phyloP scores from a whole-genome alignment of 441 rosid species.

The Dalechampia spathulata region DNA sequence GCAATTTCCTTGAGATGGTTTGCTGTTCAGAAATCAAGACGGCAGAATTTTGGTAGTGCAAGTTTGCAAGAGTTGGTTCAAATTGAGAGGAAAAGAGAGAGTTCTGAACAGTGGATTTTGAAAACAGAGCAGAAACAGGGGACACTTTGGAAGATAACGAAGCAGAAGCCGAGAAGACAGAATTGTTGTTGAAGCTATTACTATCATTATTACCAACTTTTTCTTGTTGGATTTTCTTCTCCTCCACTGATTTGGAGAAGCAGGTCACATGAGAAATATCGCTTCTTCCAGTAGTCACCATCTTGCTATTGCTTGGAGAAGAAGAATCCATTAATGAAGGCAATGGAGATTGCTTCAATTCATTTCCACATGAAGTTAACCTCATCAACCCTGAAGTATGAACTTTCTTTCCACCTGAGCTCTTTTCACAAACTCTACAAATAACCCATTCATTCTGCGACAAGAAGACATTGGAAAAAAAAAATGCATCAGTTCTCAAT shows the following conservation, averaged over 20 bases:
- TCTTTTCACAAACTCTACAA: constrained; percentile 70
- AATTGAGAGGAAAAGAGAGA: constrained; percentile 14
- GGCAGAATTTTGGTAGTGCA: constrained; percentile 27
- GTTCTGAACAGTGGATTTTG: constrained; percentile 21
- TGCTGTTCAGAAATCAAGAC: constrained; percentile 38
- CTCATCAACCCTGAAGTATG: constrained; percentile 41
- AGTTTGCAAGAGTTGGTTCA: constrained; percentile 15
- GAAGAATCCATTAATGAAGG: constrained; percentile 56
- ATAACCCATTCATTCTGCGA: constrained; percentile 88
- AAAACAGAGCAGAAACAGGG: constrained; percentile 22
- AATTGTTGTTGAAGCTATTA: constrained; percentile 11
- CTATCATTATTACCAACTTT: not conserved
- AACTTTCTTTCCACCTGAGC: constrained; percentile 54
- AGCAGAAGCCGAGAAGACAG: constrained; percentile 11
- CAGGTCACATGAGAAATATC: constrained; percentile 59
- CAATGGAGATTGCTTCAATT: too few relatives aligned
- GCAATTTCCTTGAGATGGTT: constrained; percentile 34
- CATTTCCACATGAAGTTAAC: constrained; percentile 10
- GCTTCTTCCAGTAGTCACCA: constrained; percentile 6
- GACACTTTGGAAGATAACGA: constrained; percentile 20
- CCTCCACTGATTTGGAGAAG: constrained; percentile 70
- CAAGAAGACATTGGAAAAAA: too few relatives aligned
- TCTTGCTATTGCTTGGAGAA: constrained; percentile 27
- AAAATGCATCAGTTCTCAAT: too few relatives aligned
- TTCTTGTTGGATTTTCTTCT: constrained; percentile 22